Percentiles rank a stretch among this genome's conserved stretches.
Evolutionary conservation across 805 yeast species (phyloP).

Genomic region (Nakazawaea ambrosiae): DNA sequence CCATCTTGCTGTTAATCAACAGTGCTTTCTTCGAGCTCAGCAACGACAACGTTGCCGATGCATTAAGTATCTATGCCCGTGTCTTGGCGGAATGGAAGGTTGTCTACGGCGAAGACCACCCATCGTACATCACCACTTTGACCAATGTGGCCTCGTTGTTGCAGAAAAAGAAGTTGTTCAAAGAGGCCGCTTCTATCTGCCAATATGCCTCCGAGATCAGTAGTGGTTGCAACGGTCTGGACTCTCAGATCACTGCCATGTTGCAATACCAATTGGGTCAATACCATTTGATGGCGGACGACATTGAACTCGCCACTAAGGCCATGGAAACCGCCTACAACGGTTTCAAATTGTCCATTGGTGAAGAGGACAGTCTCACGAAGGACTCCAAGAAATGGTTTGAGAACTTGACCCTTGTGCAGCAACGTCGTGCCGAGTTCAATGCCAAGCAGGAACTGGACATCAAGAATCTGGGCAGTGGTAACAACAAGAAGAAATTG

Average conservation of each 20-base stretch:
- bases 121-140: slow-evolving; percentile 59
- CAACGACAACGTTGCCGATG: slow-evolving; percentile 49
- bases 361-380: slow-evolving; percentile 62
- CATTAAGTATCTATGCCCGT: slow-evolving; percentile 55
- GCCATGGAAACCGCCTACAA: slow-evolving; percentile 49
- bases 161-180: slow-evolving; percentile 40
- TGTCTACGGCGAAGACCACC: slow-evolving; percentile 59
- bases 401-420: slow-evolving; percentile 42
- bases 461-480: slow-evolving; percentile 20
- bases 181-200: slow-evolving; percentile 46
- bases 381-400: slow-evolving; percentile 63
- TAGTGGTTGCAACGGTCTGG: slow-evolving; percentile 43
- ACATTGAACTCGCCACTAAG: slow-evolving; percentile 48
- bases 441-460: slow-evolving; percentile 36
- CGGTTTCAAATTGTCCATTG: slow-evolving; percentile 50
- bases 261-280: slow-evolving; percentile 66
- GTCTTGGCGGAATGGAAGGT: slow-evolving; percentile 52
- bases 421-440: slow-evolving; percentile 25
- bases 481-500: slow-evolving; percentile 20
- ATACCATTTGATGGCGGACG: slow-evolving; percentile 42
- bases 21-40: slow-evolving; percentile 66
- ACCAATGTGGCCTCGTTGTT: slow-evolving; percentile 56
- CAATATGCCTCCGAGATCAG: slow-evolving; percentile 47
- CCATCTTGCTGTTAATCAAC: slow-evolving; percentile 64
- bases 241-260: slow-evolving; percentile 56